Base-by-base conservation (phyloP, 169 alveolate genomes). In the Miamiensis avidus region DNA sequence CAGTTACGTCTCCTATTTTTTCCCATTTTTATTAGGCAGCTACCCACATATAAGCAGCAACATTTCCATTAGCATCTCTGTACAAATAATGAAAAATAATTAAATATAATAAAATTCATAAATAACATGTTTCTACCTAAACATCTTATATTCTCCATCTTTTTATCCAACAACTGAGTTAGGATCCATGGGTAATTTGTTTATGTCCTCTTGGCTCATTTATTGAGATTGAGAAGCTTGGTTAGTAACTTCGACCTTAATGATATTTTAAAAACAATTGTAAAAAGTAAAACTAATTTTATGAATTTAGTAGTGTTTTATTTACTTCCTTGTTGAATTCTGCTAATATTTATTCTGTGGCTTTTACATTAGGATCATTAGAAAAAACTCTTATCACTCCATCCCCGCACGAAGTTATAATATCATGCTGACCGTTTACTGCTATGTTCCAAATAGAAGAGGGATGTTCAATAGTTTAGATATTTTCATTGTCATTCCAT, bases 21-120 rank as follows among this genome's bases (percentile, higher is more conserved):
- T 95, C 97, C 99, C 99, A 97, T 34, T 82, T 91, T 27, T 77
- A 49, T 32, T 88, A 93, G n/a, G 92, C 91, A 31, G 78, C 91
- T 82, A 95, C 95, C 96, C 95, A 97, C 83, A 89, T 84, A 82
- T 94, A 95, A 0, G 98, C 99, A 83, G 94, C 96, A 11, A 94
- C 96, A 31, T 83, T 89, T n/a, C n/a, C n/a, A 28, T 89, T 91
- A 34, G 90, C 94, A 86, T 95, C 94, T 88, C 89, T 95, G 84
- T 95, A 97, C 1, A 95, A 78, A 87, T 95, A 34, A 34, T 82
- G 27, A 1, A 83, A 90, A 26, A 82, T 85, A 49, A 76, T 84
- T 15, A 82, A 34, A 32, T 75, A 75, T 16, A n/a, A n/a, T n/a
- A n/a, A n/a, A n/a, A n/a, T n/a, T n/a, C n/a, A n/a, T n/a, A n/a